Evolutionary conservation across 1,284 basidiomycete genomes (phyloP), one percentile per base, ranked within the genome.

Genomic region (Ceratobasidium sp.): DNA sequence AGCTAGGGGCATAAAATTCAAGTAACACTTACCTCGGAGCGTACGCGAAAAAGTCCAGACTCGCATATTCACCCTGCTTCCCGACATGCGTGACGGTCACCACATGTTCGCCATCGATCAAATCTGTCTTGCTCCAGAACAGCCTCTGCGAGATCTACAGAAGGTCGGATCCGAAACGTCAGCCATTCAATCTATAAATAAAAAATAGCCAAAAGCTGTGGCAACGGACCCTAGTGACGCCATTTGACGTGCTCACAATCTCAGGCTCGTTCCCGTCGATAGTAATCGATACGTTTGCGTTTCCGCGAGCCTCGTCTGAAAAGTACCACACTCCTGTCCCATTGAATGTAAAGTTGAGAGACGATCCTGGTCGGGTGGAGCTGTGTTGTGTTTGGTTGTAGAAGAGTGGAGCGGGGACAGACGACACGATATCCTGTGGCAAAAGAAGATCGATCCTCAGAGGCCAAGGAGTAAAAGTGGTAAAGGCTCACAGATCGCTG

Each of bases 11-110:
- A n/a, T n/a, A n/a, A n/a, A 39, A 39, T 39, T 6, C 36, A 39
- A 39, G 36, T 6, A 18, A 45, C 12, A 53, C 64, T 0, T 30
- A 57, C 64, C 64, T 57, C 14, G 64, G 64, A 9, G 26, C 10
- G n/a, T 70, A 59, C 67, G 32, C 46, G 43, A 70, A 70, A 36
- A 70, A 70, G 45, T 70, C 67, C 5, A 70, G n/a, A 43, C 26
- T 70, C 39, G 34, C 53, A 36, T 58, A 59, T 1, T 45, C 18
- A 3, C 55, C 43, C 10, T 18, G 39, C 10, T 14, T 16, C 18
- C 45, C 67, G 26, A 21, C 41, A 18, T 70, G 67, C 6, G 53
- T 58, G 41, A 70, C 26, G 2, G 14, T 59, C 3, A 70, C 43
- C 1, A 21, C 26, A 23, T 70, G 67, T 10, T 43, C 21, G 4